Evolutionary conservation across 805 yeast genomes (phyloP).

Genomic region (Alloascoidea africana): DNA sequence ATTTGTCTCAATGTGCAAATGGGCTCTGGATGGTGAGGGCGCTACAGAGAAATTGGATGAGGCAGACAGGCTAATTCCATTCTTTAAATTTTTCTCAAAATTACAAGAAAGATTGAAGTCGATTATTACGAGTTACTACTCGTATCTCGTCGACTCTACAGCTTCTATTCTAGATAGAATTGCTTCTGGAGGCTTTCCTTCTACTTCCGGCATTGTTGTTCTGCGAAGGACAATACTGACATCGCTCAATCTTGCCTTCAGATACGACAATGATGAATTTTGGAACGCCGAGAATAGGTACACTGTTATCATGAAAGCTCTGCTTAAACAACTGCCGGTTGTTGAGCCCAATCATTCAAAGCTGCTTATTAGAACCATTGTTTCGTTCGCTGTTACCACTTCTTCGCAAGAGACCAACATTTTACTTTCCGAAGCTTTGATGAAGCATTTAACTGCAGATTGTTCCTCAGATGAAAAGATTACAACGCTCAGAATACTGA

Average conservation of each 20-base stretch:
- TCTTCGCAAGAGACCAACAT: slow-evolving; percentile 43
- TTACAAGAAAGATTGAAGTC: slow-evolving; percentile 74
- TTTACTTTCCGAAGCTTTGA: neutral
- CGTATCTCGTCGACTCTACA: slow-evolving; percentile 72
- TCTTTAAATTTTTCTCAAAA: slow-evolving; percentile 75
- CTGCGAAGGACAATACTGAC: slow-evolving; percentile 61
- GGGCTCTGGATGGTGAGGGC: slow-evolving; percentile 87
- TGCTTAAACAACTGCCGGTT: slow-evolving; percentile 49
- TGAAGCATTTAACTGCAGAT: neutral
- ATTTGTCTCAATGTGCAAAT: slow-evolving; percentile 71
- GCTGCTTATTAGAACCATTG: slow-evolving; percentile 55
- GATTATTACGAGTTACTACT: slow-evolving; percentile 76
- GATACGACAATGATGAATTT: slow-evolving; percentile 83
- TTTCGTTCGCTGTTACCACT: slow-evolving; percentile 58
- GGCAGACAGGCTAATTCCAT: slow-evolving; percentile 47
- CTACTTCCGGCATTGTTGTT: slow-evolving; percentile 24
- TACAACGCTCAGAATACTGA: slow-evolving; percentile 72
- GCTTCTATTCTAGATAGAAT: slow-evolving; percentile 37
- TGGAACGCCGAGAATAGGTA: slow-evolving; percentile 87
- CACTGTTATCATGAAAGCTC: slow-evolving; percentile 46
- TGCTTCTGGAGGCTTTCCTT: slow-evolving; percentile 21
- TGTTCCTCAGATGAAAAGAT: slow-evolving; percentile 33
- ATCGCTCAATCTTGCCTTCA: slow-evolving; percentile 69
- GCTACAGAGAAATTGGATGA: slow-evolving; percentile 26
- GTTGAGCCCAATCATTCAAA: slow-evolving; percentile 69